These are phyloP conservation scores for Trifolium repens DNA, from an alignment of 306 rosid species.

Conservation along the genomic window DNA sequence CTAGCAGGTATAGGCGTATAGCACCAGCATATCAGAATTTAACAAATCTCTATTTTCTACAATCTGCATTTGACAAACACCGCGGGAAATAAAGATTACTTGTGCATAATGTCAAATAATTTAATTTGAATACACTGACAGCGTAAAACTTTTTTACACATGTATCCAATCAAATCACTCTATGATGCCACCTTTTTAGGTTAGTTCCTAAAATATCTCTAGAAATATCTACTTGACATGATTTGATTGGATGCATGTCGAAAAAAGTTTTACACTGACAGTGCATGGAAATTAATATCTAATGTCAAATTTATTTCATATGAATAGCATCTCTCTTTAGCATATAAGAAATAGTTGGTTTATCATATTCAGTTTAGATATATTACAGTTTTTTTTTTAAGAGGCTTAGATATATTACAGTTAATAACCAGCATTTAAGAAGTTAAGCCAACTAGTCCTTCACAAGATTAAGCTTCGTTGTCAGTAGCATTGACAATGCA, in stretches of 20 bases:
- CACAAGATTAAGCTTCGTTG: conserved; percentile 9
- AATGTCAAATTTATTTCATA: neutral
- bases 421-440: conserved; percentile 25
- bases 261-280: no score
- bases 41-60: no score
- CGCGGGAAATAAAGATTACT: neutral
- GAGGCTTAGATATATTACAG: neutral
- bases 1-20: no score
- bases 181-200: no score
- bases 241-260: no score
- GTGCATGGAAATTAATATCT: no score
- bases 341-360: conserved; percentile 4
- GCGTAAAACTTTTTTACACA: no score
- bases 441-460: conserved; percentile 13
- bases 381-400: neutral
- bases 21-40: no score
- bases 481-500: conserved; percentile 25
- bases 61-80: neutral
- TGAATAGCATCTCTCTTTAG: conserved; percentile 22
- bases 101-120: neutral
- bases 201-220: no score
- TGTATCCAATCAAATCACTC: no score
- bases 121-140: no score
- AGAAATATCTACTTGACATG: no score
- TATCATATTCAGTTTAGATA: conserved; percentile 1